Evolutionary conservation across 1,139 yeast genomes (phyloP), one percentile per base, ranked within the genome.

Genomic region (Sugiyamaella paludigena): DNA sequence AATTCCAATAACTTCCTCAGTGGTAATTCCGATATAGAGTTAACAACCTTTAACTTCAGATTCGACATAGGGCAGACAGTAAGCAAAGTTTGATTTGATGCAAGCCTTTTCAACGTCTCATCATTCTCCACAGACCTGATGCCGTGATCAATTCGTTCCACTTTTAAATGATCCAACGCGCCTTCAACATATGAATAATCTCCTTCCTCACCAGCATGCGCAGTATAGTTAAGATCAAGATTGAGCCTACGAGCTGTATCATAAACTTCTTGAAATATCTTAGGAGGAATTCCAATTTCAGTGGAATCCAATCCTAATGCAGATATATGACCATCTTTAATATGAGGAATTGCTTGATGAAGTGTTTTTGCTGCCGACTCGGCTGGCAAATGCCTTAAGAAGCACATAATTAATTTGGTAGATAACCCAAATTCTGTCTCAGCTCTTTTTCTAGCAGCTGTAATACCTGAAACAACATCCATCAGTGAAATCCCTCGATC

Each of bases 121-220:
- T 69, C 72, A 57, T 75, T 80, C 38, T 83, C 75, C 42, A 73
- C 69, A 11, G 87, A 76, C 59, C 83, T 80, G 51, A 85, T 78
- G 45, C 95, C 95, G 62, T 86, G 95, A 62, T 86, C 95, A 50
- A 86, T 82, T 68, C 95, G 77, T 31, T 80, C 74, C 12, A 79
- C 87, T 1, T 78, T 73, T 56, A 86, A 74, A 40, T 72, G 56
- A 58, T 83, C 81, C 54, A 86, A 68, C 1, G 92, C 72, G 45
- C 74, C 73, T 10, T 69, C 56, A 34, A 86, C 85, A 57, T 73
- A 84, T 12, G 78, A 74, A 40, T 86, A 80, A 55, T 83, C 87
- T 45, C 92, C 94, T 70, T 86, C 94, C 68, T 86, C 95, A 58
- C 95, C 95, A 2, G 92, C 94, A 64, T 86, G 95, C 1, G 94